Percentiles rank a stretch among this genome's conserved stretches.
These are phyloP conservation scores for Arctium lappa DNA, from an alignment of 129 eudicot genomes.

Conservation along the genomic window DNA sequence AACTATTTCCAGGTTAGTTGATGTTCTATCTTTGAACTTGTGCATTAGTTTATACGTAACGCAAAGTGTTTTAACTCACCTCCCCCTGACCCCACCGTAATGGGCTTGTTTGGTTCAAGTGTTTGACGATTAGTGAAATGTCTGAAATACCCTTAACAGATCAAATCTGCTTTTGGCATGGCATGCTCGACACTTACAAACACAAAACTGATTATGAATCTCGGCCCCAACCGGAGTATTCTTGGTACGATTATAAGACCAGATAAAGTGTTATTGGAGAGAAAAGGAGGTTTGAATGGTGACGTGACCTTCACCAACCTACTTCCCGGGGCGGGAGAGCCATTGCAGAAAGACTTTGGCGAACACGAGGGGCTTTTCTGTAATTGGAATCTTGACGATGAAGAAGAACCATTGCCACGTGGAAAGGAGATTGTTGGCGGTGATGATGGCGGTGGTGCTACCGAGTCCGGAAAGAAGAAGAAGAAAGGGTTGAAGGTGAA, in stretches of 20 bases:
- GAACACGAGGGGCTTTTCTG: constrained; percentile 63
- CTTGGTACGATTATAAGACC: constrained; percentile 89
- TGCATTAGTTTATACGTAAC: not conserved
- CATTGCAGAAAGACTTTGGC: constrained; percentile 26
- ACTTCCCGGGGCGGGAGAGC: constrained; percentile 79
- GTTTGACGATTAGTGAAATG: not conserved
- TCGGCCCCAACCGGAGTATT: constrained; percentile 70
- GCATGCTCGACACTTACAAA: constrained; percentile 73
- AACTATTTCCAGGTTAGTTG: constrained; percentile 75
- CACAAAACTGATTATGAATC: constrained; percentile 49
- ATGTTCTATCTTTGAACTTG: not conserved
- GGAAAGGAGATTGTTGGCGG: constrained; percentile 33
- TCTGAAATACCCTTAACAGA: constrained; percentile 29
- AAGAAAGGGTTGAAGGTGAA: constrained; percentile 53
- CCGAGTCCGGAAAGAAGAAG: constrained; percentile 67
- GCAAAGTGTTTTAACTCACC: too few species aligned
- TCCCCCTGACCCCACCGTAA: too few species aligned
- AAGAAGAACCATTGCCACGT: constrained; percentile 70
- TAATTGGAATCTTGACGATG: constrained; percentile 66
- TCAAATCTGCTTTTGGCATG: constrained; percentile 83
- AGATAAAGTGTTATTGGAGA: constrained; percentile 69
- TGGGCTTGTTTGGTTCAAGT: not conserved
- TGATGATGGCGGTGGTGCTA: constrained; percentile 20
- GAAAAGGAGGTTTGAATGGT: constrained; percentile 81
- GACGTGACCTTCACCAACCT: constrained; percentile 56